Evolutionary conservation across 805 yeast genomes (phyloP), one percentile per base, ranked within the genome.

Genomic region (Pichia californica): DNA sequence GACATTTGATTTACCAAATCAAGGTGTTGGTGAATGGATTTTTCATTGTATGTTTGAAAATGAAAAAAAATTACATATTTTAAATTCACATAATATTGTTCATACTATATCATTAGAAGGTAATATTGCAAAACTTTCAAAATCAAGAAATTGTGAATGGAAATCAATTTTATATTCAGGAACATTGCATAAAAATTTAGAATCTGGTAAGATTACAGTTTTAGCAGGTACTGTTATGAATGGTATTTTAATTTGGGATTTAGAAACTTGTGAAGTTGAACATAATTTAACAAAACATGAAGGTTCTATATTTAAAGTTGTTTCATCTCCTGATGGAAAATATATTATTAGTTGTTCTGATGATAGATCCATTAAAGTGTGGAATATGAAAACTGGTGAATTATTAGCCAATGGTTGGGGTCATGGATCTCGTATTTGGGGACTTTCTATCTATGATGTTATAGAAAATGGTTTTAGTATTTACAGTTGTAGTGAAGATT

Each of bases 211-310:
- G 30, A 74, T 81, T 0, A 58, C 74, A 5, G 70, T 88, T 13
- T 88, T 88, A 23, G 89, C 96, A 0, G 99, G 99, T 20, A 91
- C 99, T 0, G 97, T 91, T 3, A 80, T 89, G 81, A 81, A 82
- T 38, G 96, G 97, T 13, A 80, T 87, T 2, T 66, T 85, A 4
- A 66, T 88, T 2, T 91, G 98, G 98, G 78, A 78, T 37, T 55
- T 78, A 20, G 59, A 60, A 31, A 52, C 63, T 3, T 49, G 63
- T 1, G 35, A 66, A 26, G 65, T 82, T 8, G 20, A 77, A 3
- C 77, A 79, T 52, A 73, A 71, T 30, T 67, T 91, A 40, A 72
- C 73, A 0, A 83, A 81, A 0, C 99, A 93, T 64, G 88, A 83
- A 59, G 99, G 99, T 2, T 85, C 96, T 0, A 88, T 91, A 25